Percentiles rank a stretch among this genome's conserved stretches.
Evolutionary conservation across 306 rosid species (phyloP).

Genomic region (Albizia julibrissin): DNA sequence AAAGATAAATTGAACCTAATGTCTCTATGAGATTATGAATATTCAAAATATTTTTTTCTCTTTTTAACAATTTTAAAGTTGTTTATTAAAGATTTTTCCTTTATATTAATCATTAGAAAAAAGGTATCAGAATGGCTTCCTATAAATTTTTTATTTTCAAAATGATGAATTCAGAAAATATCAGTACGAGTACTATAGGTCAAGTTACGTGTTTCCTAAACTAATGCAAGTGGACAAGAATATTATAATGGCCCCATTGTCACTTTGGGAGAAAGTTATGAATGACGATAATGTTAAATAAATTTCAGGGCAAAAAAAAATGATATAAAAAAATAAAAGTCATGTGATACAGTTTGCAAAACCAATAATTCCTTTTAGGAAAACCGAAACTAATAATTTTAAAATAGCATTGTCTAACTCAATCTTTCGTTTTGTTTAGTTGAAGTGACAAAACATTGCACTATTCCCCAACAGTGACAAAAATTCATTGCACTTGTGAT

Average conservation of each 20-base stretch:
- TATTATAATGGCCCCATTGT: background rate
- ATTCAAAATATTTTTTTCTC: no score
- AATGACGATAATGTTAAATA: background rate
- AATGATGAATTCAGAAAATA: background rate
- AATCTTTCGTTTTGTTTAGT: slow-evolving; percentile 14
- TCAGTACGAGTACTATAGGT: background rate
- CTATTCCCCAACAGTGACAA: background rate
- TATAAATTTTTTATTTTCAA: background rate
- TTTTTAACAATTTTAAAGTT: background rate
- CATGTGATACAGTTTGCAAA: slow-evolving; percentile 3
- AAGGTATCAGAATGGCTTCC: background rate
- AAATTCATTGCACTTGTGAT: background rate
- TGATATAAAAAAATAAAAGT: background rate
- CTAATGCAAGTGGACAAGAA: background rate
- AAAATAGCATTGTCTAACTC: slow-evolving; percentile 7
- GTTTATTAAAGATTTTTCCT: background rate
- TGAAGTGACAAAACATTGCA: slow-evolving; percentile 3
- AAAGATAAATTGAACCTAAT: no score
- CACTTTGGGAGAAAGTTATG: background rate
- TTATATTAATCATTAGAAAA: background rate
- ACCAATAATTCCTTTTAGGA: background rate
- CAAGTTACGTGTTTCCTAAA: background rate
- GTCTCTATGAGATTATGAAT: no score
- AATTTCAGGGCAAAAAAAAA: background rate
- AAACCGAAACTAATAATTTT: slow-evolving; percentile 2